Base-by-base conservation (phyloP, 306 rosid species). In the Cicer pinnatifidum region DNA sequence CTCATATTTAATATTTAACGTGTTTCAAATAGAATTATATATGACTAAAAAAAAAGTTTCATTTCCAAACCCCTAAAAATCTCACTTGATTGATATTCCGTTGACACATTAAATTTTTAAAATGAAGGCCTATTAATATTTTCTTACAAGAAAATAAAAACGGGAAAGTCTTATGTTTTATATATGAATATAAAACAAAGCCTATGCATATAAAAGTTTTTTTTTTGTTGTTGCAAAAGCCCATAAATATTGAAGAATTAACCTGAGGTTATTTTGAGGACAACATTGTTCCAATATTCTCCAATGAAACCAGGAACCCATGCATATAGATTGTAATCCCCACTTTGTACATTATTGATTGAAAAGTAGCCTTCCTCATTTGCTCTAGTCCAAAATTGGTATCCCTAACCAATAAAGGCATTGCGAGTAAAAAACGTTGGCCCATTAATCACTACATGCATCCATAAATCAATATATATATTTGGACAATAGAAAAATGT, bases 271-370 rank as follows among this genome's bases (percentile, higher is more conserved):
- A 89, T 83, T 69, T 44, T 76, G 70, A 93, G 38, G 23, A 73
- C 45, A 48, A 0, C 28, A 33, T 88, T 63, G 48, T 76, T 73
- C 81, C 63, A 74, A 74, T 91, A 91, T 33, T 93, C 89, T 67
- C 96, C 96, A 4, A 91, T 85, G 56, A 85, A 82, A 54, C 93
- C 96, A 7, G 92, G 88, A 45, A 88, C 83, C 96, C 94, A 93
- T 28, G 96, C 94, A 20, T 86, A 81, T 6, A 93, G 82, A 79
- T 84, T 83, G 47, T 91, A 89, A 10, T 87, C 80, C 2, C 97
- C 96, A 56, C 69, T 67, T 1, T 77, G 86, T 68, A 89, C 71
- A 69, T 91, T 58, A 0, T 64, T 11, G 39, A 93, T 88, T 16
- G 83, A 70, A 79, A 89, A 93, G 74, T 41, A 59, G 3, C 97